Evolutionary conservation across 805 yeast species (phyloP), one percentile per base, ranked within the genome.

Genomic region (Metschnikowia kofuensis): DNA sequence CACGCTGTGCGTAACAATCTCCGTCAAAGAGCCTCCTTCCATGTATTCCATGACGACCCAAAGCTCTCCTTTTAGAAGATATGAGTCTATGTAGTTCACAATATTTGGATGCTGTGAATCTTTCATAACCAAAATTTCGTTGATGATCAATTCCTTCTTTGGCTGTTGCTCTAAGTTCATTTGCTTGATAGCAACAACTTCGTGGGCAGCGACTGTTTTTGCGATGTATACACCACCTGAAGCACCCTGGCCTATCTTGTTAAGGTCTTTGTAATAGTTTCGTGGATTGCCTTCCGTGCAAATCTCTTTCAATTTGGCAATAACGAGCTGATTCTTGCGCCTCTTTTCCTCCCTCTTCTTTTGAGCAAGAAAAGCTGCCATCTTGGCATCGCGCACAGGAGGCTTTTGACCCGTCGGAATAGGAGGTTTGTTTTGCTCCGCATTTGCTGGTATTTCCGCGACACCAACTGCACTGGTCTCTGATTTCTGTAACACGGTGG

Each of bases 31-130:
- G 2, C 99, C 99, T 53, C 99, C 99, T 66, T 94, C 97, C 99
- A 94, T 94, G 64, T 89, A 94, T 68, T 94, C 99, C 99, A 94
- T 94, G 16, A 94, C 83, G 9, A 94, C 98, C 99, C 99, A 94
- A 47, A 94, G 74, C 57, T 86, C 90, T 40, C 87, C 88, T 50
- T 80, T 83, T 48, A 87, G 70, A 45, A 87, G 65, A 32, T 52
- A 57, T 14, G 55, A 50, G 39, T 57, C 61, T 31, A 57, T 57
- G 44, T 48, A 57, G 47, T 57, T 57, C 29, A 57, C 61, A 30
- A 57, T 57, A 46, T 57, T 57, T 4, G 58, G 53, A 32, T 57
- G 61, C 36, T 50, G 53, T 28, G 56, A 51, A 41, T 53, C 61
- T 46, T 57, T 57, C 61, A 57, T 57, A 34, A 57, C 61, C 44